These are phyloP conservation scores for Plasmodium vivax DNA, from an alignment of 169 alveolate species.

Conservation along the genomic window DNA sequence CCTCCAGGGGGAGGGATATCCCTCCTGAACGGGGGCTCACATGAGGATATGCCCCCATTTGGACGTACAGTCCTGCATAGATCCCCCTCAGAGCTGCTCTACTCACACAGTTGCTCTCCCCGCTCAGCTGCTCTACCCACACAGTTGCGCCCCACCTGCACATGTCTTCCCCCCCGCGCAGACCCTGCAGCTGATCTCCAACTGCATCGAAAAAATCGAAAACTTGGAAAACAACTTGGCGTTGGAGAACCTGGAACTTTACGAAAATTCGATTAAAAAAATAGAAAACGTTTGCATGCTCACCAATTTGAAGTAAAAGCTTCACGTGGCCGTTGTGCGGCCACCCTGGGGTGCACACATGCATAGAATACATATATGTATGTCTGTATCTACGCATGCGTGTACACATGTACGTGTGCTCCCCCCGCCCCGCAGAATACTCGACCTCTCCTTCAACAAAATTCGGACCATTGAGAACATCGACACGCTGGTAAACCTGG, in stretches of 20 bases:
- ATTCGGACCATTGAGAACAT: constrained; percentile 82
- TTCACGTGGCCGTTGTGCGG: neutral
- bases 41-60: neutral
- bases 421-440: constrained; percentile 55
- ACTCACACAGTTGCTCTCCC: neutral
- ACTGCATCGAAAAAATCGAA: constrained; percentile 84
- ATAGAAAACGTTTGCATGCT: constrained; percentile 86
- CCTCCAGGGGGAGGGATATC: neutral
- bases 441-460: constrained; percentile 85
- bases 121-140: no score
- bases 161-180: neutral
- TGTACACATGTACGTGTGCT: neutral
- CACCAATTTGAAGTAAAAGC: constrained; percentile 78
- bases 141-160: neutral
- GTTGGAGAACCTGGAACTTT: constrained; percentile 85
- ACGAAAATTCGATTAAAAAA: constrained; percentile 83
- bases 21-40: neutral
- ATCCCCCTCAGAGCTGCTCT: neutral
- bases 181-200: constrained; percentile 85
- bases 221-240: constrained; percentile 78
- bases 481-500: constrained; percentile 80
- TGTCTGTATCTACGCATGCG: neutral
- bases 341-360: neutral
- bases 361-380: neutral
- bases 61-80: neutral